Conservation (phyloP, 2,329 filamentous ascomycete genomes). For the Cercospora sp. region DNA sequence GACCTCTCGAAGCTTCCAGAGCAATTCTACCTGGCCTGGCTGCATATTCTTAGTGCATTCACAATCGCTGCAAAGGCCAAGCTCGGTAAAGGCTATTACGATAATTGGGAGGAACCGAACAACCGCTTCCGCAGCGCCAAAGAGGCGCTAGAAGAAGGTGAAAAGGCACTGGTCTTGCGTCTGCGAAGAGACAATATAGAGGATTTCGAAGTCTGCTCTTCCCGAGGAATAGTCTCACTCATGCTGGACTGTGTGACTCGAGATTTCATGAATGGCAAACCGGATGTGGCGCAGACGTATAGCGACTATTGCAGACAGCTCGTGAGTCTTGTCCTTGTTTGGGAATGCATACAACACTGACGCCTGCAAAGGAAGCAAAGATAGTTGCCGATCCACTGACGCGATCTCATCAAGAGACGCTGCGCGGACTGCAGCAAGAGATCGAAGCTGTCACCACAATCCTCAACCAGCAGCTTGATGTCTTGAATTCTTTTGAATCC, state of each 20-base stretch:
- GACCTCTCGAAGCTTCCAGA: background rate
- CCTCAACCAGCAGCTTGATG: conserved; percentile 16
- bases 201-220: conserved; percentile 20
- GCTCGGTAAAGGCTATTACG: background rate
- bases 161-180: background rate
- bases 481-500: conserved; percentile 12
- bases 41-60: conserved; percentile 17
- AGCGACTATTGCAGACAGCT: conserved; percentile 16
- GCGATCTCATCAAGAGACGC: conserved; percentile 17
- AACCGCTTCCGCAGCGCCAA: background rate
- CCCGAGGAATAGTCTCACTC: conserved; percentile 17
- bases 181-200: conserved; percentile 14
- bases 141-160: conserved; percentile 10
- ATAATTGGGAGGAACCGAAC: background rate
- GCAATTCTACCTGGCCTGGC: conserved; percentile 19
- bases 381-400: conserved; percentile 15
- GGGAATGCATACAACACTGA: conserved; percentile 1
- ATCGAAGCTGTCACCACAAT: conserved; percentile 13
- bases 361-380: conserved; percentile 15
- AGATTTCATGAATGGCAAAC: conserved; percentile 10
- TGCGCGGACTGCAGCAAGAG: conserved; percentile 18
- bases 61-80: conserved; percentile 7
- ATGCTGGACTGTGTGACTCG: conserved; percentile 18
- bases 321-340: background rate
- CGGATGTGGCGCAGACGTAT: conserved; percentile 18